A percentile compares a stretch with the other conserved stretches of the same genome.
These are phyloP conservation scores for Tolypocladium pustulatum DNA, from an alignment of 2,329 filamentous ascomycete species.

Conservation along the genomic window DNA sequence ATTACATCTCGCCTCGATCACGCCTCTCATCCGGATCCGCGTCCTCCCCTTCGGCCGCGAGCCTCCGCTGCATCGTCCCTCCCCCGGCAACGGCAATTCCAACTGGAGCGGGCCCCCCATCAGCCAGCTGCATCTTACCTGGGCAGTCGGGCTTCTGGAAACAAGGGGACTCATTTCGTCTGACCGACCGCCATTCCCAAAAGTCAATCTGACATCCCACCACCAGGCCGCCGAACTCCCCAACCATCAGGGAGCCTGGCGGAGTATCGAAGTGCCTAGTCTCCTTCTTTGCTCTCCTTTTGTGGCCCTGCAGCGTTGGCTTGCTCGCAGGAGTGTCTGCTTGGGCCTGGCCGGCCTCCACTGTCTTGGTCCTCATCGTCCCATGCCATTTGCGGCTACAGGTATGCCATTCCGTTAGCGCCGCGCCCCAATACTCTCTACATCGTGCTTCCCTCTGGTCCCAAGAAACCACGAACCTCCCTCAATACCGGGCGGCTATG, in stretches of 20 bases:
- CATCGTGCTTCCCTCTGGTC: not conserved
- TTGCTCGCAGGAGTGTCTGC: not conserved
- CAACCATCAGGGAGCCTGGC: not conserved
- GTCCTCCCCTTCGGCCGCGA: not conserved
- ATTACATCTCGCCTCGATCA: not conserved
- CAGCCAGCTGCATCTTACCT: not conserved
- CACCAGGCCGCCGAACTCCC: not conserved
- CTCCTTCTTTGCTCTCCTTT: not conserved
- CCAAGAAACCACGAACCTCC: not conserved
- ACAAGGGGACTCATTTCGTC: not conserved
- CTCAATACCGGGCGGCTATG: not conserved
- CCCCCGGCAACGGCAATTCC: not conserved
- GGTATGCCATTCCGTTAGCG: conserved; percentile 7
- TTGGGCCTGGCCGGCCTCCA: not conserved
- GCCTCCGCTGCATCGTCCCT: not conserved
- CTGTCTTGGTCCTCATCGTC: not conserved
- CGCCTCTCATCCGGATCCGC: not conserved
- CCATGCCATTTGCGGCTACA: conserved; percentile 8
- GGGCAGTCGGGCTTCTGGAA: not conserved
- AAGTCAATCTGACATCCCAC: not conserved
- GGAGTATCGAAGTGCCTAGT: not conserved
- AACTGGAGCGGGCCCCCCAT: not conserved
- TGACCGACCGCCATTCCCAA: not conserved
- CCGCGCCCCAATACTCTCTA: not conserved
- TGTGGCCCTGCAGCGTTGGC: not conserved